Conservation (phyloP, 495 filamentous ascomycete genomes). For the Elasticomyces elasticus region DNA sequence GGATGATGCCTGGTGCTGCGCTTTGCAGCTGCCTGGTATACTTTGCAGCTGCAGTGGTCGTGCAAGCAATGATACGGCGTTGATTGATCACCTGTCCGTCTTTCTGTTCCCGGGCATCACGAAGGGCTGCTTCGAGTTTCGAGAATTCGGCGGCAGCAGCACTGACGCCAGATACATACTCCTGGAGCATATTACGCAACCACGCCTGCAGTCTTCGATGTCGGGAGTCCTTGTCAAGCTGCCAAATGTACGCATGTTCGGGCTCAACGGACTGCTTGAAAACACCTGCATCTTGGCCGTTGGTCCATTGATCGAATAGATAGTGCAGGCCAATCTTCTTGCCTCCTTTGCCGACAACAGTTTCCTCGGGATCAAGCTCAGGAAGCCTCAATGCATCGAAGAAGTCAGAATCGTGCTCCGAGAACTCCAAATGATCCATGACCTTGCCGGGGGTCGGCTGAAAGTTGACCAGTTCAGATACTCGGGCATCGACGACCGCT, state of each 20-base stretch:
- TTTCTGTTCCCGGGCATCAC: conserved; percentile 37
- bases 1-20: conserved; percentile 43
- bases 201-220: conserved; percentile 35
- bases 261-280: conserved; percentile 21
- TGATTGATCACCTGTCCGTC: conserved; percentile 37
- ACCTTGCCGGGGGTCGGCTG: conserved; percentile 28
- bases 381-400: conserved; percentile 49
- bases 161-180: conserved; percentile 37
- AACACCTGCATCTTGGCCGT: conserved; percentile 39
- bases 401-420: conserved; percentile 40
- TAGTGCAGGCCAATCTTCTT: conserved; percentile 41
- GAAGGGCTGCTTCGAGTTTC: conserved; percentile 33
- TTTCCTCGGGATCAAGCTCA: conserved; percentile 35
- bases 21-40: conserved; percentile 43
- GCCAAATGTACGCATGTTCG: conserved; percentile 41
- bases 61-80: conserved; percentile 63
- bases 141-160: conserved; percentile 36
- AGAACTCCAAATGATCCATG: conserved; percentile 57
- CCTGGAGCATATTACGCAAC: conserved; percentile 40
- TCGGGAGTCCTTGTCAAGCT: conserved; percentile 35
- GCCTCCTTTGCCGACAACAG: conserved; percentile 37
- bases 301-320: conserved; percentile 48
- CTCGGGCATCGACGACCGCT: conserved; percentile 21
- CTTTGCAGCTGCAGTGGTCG: conserved; percentile 65
- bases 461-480: conserved; percentile 24